Evolutionary conservation across 2,329 filamentous ascomycete species (phyloP), one percentile per base, ranked within the genome.

Genomic region (Aureobasidium leucospermi): DNA sequence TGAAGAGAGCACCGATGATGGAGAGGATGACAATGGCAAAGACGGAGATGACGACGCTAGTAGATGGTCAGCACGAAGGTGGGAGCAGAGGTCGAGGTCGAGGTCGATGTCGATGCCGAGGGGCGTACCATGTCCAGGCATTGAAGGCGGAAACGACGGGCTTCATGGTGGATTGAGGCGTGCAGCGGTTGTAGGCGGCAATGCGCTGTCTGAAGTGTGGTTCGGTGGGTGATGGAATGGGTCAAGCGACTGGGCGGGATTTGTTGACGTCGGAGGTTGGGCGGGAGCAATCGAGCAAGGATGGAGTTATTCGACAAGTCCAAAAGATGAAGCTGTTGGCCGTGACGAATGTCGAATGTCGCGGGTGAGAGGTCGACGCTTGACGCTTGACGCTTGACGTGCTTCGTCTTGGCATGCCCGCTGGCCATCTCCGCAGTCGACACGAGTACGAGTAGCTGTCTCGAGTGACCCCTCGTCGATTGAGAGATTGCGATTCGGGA

Each of bases 121-220:
- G 38, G 67, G 74, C 85, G 71, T 80, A 96, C 92, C 92, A 96
- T 79, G 86, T 90, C 91, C 92, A 96, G 70, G 92, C 93, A 78
- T 96, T 92, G 78, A 92, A 83, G 66, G 90, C 87, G 71, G 90
- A 88, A 68, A 97, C 89, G 72, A 97, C 80, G 67, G 93, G 92
- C 86, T 96, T 96, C 92, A 96, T 96, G 71, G 70, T 84, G 79
- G 74, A 6, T 66, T 65, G 63, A 55, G 60, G 51, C 51, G 51
- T 43, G 51, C 51, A 32, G 31, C 38, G 10, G 41, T 56, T 16
- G 52, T 7, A 16, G 41, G 41, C 39, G 51, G 39, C 39, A 39
- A 39, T 13, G 28, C 11, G 51, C 29, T 23, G 51, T 31, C 3
- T 6, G 11, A 15, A 9, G 29, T 13, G 36, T 31, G 32, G 28